Evolutionary conservation across 208 protist genomes (phyloP).

Genomic region (Trypanosoma vivax): DNA sequence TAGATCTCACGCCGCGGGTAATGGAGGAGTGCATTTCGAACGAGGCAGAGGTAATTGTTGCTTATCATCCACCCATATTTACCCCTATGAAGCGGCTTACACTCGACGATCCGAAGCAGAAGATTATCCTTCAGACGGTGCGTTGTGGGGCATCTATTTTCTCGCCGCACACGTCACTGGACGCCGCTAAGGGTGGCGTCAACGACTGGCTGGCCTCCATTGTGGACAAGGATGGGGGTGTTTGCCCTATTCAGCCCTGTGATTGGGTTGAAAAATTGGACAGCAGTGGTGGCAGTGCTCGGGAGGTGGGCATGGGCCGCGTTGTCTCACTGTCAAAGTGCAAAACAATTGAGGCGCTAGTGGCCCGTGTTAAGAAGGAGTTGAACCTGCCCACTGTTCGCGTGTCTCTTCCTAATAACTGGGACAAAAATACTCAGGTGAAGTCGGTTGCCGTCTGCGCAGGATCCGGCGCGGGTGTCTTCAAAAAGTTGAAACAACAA

Average conservation of each 20-base stretch:
- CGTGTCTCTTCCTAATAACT: slow-evolving; percentile 57
- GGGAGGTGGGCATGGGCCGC: slow-evolving; percentile 44
- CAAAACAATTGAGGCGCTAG: slow-evolving; percentile 32
- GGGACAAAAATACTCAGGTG: slow-evolving; percentile 33
- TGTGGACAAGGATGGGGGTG: slow-evolving; percentile 18
- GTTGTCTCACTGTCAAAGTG: slow-evolving; percentile 38
- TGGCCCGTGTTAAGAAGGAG: slow-evolving; percentile 53
- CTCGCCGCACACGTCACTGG: slow-evolving; percentile 90
- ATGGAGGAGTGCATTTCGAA: slow-evolving; percentile 79
- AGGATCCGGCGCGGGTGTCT: slow-evolving; percentile 78
- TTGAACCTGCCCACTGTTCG: slow-evolving; percentile 53
- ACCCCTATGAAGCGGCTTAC: slow-evolving; percentile 74
- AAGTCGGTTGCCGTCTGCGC: slow-evolving; percentile 76
- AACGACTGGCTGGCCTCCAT: slow-evolving; percentile 90
- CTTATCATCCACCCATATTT: slow-evolving; percentile 92
- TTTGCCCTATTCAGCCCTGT: slow-evolving; percentile 41
- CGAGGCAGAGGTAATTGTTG: slow-evolving; percentile 70
- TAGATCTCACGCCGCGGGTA: slow-evolving; percentile 87
- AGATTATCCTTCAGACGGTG: slow-evolving; percentile 57
- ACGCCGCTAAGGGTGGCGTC: slow-evolving; percentile 74
- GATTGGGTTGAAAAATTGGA: slow-evolving; percentile 13
- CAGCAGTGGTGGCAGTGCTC: neutral
- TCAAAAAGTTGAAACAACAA: slow-evolving; percentile 31
- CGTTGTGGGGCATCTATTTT: slow-evolving; percentile 83
- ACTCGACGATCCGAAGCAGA: slow-evolving; percentile 58